These are phyloP conservation scores for Microascus cirrosus DNA, from an alignment of 2,329 filamentous ascomycete species.

Conservation along the genomic window DNA sequence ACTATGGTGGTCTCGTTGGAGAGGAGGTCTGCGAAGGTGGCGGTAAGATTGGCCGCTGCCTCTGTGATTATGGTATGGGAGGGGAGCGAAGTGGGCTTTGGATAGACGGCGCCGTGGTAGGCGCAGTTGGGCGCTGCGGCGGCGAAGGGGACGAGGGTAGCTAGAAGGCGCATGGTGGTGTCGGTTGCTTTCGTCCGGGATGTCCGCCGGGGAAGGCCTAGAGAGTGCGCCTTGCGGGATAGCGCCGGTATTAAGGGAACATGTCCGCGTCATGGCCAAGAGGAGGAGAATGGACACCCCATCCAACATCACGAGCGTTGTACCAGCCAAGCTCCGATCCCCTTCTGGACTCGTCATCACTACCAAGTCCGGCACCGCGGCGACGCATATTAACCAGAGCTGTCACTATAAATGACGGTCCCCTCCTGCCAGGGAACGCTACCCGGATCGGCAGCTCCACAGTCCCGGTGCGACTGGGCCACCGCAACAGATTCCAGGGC, in stretches of 20 bases:
- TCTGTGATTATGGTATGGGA: slow-evolving; percentile 7
- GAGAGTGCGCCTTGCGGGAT: background rate
- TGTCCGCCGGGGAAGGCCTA: no score
- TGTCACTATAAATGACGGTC: no score
- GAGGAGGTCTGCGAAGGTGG: slow-evolving; percentile 4
- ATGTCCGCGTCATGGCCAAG: no score
- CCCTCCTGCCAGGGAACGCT: background rate
- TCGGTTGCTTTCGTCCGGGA: background rate
- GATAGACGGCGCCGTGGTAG: slow-evolving; percentile 8
- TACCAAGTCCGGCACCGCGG: no score
- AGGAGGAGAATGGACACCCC: no score
- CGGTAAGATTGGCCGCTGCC: slow-evolving; percentile 4
- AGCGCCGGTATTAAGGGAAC: background rate
- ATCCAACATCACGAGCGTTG: no score
- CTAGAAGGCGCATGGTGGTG: background rate
- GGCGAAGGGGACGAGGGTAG: background rate
- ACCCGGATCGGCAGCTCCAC: background rate
- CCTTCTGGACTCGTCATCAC: no score
- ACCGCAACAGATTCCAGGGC: no score
- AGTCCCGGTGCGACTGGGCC: no score
- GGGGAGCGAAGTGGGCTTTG: slow-evolving; percentile 4
- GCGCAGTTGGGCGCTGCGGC: slow-evolving; percentile 5
- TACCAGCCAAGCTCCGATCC: no score
- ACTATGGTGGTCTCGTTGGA: slow-evolving; percentile 3
- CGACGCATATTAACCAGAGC: no score